These are phyloP conservation scores for Inga leiocalycina DNA, from an alignment of 306 rosid genomes.

Conservation along the genomic window DNA sequence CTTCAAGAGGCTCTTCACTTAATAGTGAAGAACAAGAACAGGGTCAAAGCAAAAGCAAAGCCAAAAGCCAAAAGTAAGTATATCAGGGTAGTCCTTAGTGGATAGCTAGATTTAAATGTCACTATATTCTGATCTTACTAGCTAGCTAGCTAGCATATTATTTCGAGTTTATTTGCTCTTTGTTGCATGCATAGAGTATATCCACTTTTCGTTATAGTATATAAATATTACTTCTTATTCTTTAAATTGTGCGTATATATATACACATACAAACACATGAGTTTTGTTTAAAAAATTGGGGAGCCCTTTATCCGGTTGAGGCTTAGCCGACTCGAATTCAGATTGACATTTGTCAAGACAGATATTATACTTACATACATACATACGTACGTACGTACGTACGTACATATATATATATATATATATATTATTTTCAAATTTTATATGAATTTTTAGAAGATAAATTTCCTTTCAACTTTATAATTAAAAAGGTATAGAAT, in stretches of 20 bases:
- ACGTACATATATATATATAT: not conserved
- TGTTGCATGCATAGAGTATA: not conserved
- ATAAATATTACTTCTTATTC: too few relatives aligned
- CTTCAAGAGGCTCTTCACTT: slow-evolving; percentile 53
- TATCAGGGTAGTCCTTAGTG: not conserved
- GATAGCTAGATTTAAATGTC: not conserved
- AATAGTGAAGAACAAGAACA: slow-evolving; percentile 27
- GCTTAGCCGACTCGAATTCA: not conserved
- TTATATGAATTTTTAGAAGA: not conserved
- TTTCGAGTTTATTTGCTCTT: not conserved
- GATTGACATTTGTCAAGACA: not conserved
- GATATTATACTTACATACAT: not conserved
- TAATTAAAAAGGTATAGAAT: too few relatives aligned
- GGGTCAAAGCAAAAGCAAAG: not conserved
- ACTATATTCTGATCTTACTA: not conserved
- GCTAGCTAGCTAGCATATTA: not conserved
- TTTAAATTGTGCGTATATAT: too few relatives aligned
- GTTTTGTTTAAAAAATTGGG: not conserved
- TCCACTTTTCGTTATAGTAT: not conserved
- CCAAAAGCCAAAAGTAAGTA: slow-evolving; percentile 30
- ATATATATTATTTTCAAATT: not conserved
- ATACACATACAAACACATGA: not conserved
- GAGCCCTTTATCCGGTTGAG: not conserved
- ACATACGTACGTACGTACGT: too few relatives aligned
- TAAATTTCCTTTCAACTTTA: not conserved